These are phyloP conservation scores for Boletus edulis DNA, from an alignment of 768 basidiomycete species.

Conservation along the genomic window DNA sequence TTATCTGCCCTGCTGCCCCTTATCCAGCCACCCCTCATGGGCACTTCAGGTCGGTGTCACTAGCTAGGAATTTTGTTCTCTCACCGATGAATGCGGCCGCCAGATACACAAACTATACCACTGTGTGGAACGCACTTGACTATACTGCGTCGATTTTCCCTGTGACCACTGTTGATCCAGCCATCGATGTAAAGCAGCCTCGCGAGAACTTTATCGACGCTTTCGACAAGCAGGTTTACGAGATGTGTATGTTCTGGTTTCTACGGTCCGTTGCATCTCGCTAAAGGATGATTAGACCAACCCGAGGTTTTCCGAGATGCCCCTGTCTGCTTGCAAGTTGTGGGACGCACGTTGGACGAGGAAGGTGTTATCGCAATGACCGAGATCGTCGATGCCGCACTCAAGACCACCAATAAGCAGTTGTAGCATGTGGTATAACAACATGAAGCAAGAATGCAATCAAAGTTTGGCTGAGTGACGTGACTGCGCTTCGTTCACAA, in stretches of 20 bases:
- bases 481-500: slow-evolving; percentile 61
- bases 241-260: slow-evolving; percentile 46
- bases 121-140: slow-evolving; percentile 68
- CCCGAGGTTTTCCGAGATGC: slow-evolving; percentile 54
- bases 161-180: slow-evolving; percentile 56
- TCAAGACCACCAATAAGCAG: slow-evolving; percentile 29
- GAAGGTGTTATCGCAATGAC: slow-evolving; percentile 71
- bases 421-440: background rate
- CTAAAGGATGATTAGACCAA: slow-evolving; percentile 42
- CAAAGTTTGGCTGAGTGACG: background rate
- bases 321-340: slow-evolving; percentile 63
- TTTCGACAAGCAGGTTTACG: slow-evolving; percentile 48
- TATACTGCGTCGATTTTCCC: slow-evolving; percentile 63
- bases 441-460: too few species aligned
- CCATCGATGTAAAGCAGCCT: slow-evolving; percentile 46
- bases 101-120: slow-evolving; percentile 53
- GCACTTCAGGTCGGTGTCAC: slow-evolving; percentile 40
- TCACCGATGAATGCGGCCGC: background rate
- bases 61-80: background rate
- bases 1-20: slow-evolving; percentile 64
- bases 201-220: slow-evolving; percentile 46
- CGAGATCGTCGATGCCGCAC: slow-evolving; percentile 58
- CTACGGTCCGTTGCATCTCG: background rate
- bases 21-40: slow-evolving; percentile 66
- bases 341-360: slow-evolving; percentile 71